phyloP scores from a whole-genome alignment of 208 protist species.

The Acanthamoeba lenticulata region DNA sequence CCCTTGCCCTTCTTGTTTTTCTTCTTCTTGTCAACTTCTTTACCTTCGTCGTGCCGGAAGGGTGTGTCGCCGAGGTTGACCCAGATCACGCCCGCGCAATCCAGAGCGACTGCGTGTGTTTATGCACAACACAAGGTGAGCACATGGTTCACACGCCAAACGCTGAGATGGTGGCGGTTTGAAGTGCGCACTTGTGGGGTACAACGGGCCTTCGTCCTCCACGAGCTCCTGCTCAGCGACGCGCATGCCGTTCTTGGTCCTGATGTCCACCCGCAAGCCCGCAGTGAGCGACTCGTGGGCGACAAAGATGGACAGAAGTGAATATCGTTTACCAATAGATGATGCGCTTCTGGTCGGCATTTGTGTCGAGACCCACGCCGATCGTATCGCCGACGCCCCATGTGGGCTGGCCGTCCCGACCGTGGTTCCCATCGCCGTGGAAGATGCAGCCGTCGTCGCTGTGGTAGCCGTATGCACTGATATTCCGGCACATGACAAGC shows the following conservation, averaged over 20 bases:
- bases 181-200: constrained; percentile 11
- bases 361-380: constrained; percentile 21
- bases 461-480: constrained; percentile 59
- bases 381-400: constrained; percentile 56
- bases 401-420: constrained; percentile 15
- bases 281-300: background rate
- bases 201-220: background rate
- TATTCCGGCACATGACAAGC: no score
- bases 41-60: background rate
- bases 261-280: background rate
- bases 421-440: background rate
- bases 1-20: constrained; percentile 1
- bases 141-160: no score
- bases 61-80: constrained; percentile 39
- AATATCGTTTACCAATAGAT: constrained; percentile 56
- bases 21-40: background rate
- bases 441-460: constrained; percentile 62
- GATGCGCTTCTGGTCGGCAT: background rate
- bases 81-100: background rate
- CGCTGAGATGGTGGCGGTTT: no score
- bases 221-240: constrained; percentile 1
- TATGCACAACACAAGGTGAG: background rate
- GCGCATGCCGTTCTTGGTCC: constrained; percentile 54
- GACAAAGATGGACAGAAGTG: background rate
- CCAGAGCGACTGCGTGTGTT: background rate